These are phyloP conservation scores for Isabelozyma rhagii DNA, from an alignment of 805 yeast genomes.

Conservation along the genomic window DNA sequence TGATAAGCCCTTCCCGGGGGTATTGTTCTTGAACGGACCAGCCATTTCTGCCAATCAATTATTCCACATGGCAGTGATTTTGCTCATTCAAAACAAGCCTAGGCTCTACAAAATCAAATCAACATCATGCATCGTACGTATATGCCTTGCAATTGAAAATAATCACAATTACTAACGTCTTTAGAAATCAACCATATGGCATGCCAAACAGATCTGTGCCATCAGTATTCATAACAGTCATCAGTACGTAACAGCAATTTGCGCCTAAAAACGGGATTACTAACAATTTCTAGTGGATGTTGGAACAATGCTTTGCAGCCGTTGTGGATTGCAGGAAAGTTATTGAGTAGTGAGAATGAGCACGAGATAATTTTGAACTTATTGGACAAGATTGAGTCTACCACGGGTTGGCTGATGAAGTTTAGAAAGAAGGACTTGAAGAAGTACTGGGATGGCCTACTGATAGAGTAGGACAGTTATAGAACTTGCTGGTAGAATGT, in stretches of 20 bases:
- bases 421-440: constrained; percentile 22
- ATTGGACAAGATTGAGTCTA: constrained; percentile 19
- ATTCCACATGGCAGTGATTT: constrained; percentile 36
- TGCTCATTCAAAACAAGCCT: constrained; percentile 39
- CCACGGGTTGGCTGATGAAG: constrained; percentile 30
- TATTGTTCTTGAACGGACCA: constrained; percentile 32
- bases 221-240: constrained; percentile 26
- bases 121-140: constrained; percentile 6
- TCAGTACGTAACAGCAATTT: constrained; percentile 6
- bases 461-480: neutral
- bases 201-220: constrained; percentile 37
- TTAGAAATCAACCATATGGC: constrained; percentile 32
- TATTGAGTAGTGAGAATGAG: constrained; percentile 21
- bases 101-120: constrained; percentile 23
- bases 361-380: constrained; percentile 15
- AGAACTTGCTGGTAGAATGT: too few relatives aligned
- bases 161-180: constrained; percentile 1
- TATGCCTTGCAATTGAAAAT: neutral
- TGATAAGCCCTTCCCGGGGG: constrained; percentile 33
- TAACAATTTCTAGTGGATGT: constrained; percentile 12
- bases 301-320: constrained; percentile 25
- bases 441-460: constrained; percentile 16
- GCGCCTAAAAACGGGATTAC: neutral
- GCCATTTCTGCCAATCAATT: constrained; percentile 36
- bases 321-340: constrained; percentile 22